Evolutionary conservation across 352 stramenopile genomes (phyloP).

Genomic region (Globisporangium irregulare): DNA sequence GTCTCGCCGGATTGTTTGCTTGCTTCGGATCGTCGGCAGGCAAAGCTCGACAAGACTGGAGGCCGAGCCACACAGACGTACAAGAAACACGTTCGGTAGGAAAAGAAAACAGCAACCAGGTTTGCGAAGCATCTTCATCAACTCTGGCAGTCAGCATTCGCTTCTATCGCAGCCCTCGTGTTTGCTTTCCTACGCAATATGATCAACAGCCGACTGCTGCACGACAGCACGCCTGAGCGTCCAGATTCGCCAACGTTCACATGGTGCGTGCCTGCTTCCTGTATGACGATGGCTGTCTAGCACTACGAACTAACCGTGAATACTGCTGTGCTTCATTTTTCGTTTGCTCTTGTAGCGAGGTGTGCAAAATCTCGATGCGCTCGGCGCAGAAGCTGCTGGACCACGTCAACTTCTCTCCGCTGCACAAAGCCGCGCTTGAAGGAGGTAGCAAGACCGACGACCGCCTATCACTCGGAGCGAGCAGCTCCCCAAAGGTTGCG

Average conservation of each 20-base stretch:
- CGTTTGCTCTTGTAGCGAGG: constrained; percentile 43
- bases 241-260: constrained; percentile 62
- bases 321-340: constrained; percentile 5
- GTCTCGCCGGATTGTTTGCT: not conserved
- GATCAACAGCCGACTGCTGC: constrained; percentile 9
- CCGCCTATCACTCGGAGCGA: constrained; percentile 19
- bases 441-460: constrained; percentile 22
- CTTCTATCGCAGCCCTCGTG: not conserved
- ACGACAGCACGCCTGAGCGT: constrained; percentile 20
- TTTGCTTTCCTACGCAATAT: constrained; percentile 1
- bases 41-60: constrained; percentile 3
- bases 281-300: not conserved
- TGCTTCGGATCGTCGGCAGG: not conserved
- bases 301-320: not conserved
- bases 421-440: constrained; percentile 81
- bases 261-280: constrained; percentile 36
- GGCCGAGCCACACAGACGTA: not conserved
- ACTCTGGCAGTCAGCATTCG: constrained; percentile 7
- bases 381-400: constrained; percentile 86
- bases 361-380: constrained; percentile 87
- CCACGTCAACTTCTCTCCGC: constrained; percentile 84
- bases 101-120: not conserved
- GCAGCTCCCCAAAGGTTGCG: constrained; percentile 12
- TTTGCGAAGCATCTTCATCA: not conserved
- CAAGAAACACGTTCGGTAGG: not conserved